These are phyloP conservation scores for Macrophomina phaseolina DNA, from an alignment of 2,329 filamentous ascomycete genomes.

Conservation along the genomic window DNA sequence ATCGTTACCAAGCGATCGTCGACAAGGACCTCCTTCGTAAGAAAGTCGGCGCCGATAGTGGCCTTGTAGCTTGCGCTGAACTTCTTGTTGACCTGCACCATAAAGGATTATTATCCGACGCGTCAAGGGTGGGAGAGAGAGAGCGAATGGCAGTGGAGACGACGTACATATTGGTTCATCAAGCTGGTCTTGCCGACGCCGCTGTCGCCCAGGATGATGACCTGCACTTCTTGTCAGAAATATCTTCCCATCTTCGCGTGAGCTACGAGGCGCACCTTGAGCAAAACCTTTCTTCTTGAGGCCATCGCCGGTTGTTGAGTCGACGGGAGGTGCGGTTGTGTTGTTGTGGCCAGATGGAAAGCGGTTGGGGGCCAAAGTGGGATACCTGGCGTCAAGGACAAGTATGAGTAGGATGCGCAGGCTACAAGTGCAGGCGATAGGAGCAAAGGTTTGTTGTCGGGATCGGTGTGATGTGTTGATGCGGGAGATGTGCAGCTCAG, in stretches of 20 bases:
- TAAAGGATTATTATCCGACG: neutral
- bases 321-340: constrained; percentile 8
- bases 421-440: neutral
- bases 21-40: constrained; percentile 96
- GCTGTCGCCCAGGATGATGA: constrained; percentile 98
- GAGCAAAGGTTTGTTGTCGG: constrained; percentile 22
- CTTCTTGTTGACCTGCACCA: constrained; percentile 95
- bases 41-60: constrained; percentile 97
- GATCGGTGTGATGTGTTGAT: constrained; percentile 26
- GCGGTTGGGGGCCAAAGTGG: neutral
- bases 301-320: constrained; percentile 60
- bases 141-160: constrained; percentile 6
- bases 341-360: neutral
- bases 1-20: constrained; percentile 98
- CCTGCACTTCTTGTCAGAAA: constrained; percentile 58
- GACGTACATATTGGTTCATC: constrained; percentile 99
- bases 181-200: constrained; percentile 99
- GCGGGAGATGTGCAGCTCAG: constrained; percentile 23
- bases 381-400: neutral
- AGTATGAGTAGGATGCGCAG: constrained; percentile 1
- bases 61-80: constrained; percentile 99
- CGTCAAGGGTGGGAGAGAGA: neutral
- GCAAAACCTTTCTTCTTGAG: constrained; percentile 85
- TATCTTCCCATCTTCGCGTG: constrained; percentile 21
- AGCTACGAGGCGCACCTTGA: constrained; percentile 69